phyloP scores from a whole-genome alignment of 1,284 basidiomycete genomes.

The Testicularia cyperi region DNA sequence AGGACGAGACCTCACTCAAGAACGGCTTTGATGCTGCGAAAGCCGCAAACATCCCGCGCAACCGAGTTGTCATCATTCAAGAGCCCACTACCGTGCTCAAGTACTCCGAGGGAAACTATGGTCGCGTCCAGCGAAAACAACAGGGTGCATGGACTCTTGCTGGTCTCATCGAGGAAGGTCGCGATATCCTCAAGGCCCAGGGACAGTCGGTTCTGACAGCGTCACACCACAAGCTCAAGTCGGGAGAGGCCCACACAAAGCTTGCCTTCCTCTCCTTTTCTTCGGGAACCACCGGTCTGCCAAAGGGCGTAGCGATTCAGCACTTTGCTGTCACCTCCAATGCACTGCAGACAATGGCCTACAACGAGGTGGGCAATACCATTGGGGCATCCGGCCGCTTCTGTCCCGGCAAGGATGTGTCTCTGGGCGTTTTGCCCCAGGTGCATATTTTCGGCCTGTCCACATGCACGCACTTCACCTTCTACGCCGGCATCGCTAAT shows the following conservation, averaged over 20 bases:
- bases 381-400: constrained; percentile 33
- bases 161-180: constrained; percentile 61
- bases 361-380: constrained; percentile 36
- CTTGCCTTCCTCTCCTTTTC: constrained; percentile 60
- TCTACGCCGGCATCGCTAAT: constrained; percentile 50
- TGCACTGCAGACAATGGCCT: constrained; percentile 57
- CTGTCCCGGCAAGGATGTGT: constrained; percentile 43
- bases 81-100: constrained; percentile 30
- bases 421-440: constrained; percentile 42
- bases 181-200: constrained; percentile 64
- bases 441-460: constrained; percentile 53
- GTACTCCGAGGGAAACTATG: constrained; percentile 24
- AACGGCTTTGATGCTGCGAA: constrained; percentile 66
- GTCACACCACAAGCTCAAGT: constrained; percentile 62
- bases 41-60: constrained; percentile 65
- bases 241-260: constrained; percentile 69
- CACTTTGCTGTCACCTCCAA: constrained; percentile 48
- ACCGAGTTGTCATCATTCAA: constrained; percentile 51
- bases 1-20: constrained; percentile 61
- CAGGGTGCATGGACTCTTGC: constrained; percentile 62
- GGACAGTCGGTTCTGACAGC: constrained; percentile 63
- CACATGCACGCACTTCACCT: constrained; percentile 51
- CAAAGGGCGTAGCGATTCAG: constrained; percentile 59
- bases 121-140: constrained; percentile 33
- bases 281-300: constrained; percentile 60